phyloP scores from a whole-genome alignment of 192 early-diverging fungal species.

The Rhizoclosmatium sp. region DNA sequence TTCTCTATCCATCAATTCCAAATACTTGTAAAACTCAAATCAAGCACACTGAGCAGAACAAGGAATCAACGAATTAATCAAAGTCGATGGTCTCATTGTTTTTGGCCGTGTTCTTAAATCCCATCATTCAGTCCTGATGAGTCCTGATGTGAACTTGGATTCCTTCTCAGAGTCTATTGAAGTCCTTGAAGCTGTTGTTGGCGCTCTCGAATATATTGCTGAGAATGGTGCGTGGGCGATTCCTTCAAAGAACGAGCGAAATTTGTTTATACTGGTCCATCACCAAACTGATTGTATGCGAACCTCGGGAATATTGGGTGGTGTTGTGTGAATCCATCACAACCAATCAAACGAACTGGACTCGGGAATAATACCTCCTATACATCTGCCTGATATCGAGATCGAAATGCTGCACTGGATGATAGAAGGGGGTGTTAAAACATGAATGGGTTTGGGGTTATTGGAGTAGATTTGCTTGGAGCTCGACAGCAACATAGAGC shows the following conservation, averaged over 20 bases:
- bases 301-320: no score
- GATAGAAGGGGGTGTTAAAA: no score
- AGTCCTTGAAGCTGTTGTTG: conserved; percentile 51
- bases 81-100: conserved; percentile 27
- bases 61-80: conserved; percentile 47
- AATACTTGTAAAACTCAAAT: not conserved
- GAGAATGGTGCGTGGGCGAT: conserved; percentile 50
- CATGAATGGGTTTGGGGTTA: no score
- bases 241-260: not conserved
- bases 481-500: no score
- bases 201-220: conserved; percentile 51
- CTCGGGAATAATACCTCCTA: no score
- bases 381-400: no score
- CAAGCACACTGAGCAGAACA: conserved; percentile 30
- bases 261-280: no score
- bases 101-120: conserved; percentile 41
- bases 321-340: no score
- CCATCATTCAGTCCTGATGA: conserved; percentile 41
- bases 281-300: no score
- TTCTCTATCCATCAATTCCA: not conserved
- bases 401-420: no score
- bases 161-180: conserved; percentile 46
- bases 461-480: no score
- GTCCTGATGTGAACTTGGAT: conserved; percentile 9
- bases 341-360: no score